Evolutionary conservation across 2,329 filamentous ascomycete species (phyloP).

Genomic region (Xylaria multiplex): DNA sequence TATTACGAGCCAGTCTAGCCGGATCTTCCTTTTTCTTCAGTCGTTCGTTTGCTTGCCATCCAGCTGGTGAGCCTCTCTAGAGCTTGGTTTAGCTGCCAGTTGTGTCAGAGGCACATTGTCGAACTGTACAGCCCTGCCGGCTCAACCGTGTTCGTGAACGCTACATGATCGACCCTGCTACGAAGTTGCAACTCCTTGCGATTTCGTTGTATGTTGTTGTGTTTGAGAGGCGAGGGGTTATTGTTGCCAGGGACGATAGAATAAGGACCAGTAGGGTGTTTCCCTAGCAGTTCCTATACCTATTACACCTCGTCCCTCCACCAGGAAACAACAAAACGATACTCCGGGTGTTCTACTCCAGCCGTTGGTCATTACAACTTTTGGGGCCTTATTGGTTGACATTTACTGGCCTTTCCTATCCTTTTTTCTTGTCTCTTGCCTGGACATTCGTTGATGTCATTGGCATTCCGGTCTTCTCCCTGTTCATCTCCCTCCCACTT

Average conservation of each 20-base stretch:
- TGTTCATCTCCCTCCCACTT: background rate
- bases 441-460: conserved; percentile 8
- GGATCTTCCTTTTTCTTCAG: conserved; percentile 3
- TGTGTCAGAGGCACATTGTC: conserved; percentile 9
- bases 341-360: conserved; percentile 1
- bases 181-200: conserved; percentile 18
- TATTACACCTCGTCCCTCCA: background rate
- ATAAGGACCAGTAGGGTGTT: conserved; percentile 7
- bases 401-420: conserved; percentile 1
- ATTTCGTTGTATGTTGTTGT: background rate
- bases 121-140: conserved; percentile 2
- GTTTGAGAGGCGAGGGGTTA: conserved; percentile 17
- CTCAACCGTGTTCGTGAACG: background rate
- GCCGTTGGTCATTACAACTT: conserved; percentile 8
- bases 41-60: conserved; percentile 26
- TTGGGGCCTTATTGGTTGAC: conserved; percentile 11
- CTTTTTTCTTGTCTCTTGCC: conserved; percentile 8
- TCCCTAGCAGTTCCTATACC: background rate
- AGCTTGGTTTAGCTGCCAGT: conserved; percentile 16
- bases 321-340: background rate
- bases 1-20: conserved; percentile 11
- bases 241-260: conserved; percentile 12
- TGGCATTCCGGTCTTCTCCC: background rate
- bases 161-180: conserved; percentile 22
- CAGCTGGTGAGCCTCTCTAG: background rate